Evolutionary conservation across 441 rosid species (phyloP).

Genomic region (Geranium incanum): DNA sequence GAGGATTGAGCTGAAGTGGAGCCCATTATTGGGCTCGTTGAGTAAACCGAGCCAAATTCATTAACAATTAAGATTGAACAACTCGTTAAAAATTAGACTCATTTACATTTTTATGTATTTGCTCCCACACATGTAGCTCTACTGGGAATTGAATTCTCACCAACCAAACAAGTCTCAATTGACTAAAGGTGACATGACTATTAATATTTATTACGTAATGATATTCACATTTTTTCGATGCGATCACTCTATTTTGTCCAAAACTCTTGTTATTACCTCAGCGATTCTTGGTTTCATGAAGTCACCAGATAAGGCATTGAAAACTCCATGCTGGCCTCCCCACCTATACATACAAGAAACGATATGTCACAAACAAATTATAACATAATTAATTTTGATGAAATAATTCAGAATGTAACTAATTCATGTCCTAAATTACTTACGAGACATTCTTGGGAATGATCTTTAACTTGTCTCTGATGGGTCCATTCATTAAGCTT

Average conservation of each 20-base stretch:
- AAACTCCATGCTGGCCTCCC: conserved; percentile 12
- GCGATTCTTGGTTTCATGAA: conserved; percentile 22
- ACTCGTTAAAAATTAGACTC: no score
- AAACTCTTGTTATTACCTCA: conserved; percentile 1
- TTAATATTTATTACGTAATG: no score
- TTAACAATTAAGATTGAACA: no score
- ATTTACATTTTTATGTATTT: no score
- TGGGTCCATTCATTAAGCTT: conserved; percentile 19
- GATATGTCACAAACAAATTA: not conserved
- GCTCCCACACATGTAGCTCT: no score
- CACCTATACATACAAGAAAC: not conserved
- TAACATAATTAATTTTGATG: not conserved
- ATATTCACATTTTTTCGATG: no score
- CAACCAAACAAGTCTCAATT: no score
- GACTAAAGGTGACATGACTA: no score
- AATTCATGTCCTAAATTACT: not conserved
- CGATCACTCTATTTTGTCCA: not conserved
- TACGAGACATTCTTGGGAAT: conserved; percentile 18
- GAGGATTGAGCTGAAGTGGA: no score
- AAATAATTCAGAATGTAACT: not conserved
- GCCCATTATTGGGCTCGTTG: no score
- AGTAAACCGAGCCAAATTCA: no score
- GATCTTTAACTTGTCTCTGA: conserved; percentile 15
- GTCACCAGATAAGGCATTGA: conserved; percentile 15
- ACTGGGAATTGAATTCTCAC: no score